Percentiles rank a stretch among this genome's conserved stretches.
These are phyloP conservation scores for Solanum chacoense DNA, from an alignment of 305 asterid species.

Conservation along the genomic window DNA sequence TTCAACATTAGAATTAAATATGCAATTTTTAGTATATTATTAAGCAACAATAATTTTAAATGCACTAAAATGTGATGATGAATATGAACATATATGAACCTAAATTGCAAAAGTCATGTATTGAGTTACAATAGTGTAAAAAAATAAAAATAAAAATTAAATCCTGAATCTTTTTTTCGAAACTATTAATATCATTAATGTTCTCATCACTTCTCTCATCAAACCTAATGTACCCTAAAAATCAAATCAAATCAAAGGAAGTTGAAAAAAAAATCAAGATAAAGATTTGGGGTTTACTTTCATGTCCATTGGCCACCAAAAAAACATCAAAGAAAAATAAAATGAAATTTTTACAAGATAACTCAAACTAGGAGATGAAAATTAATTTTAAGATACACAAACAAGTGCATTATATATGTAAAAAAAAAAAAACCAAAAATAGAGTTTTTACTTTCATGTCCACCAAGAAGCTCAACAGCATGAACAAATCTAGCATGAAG, in stretches of 20 bases:
- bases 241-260: background rate
- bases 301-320: background rate
- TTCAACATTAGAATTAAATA: background rate
- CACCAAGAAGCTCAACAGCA: slow-evolving; percentile 95
- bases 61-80: background rate
- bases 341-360: background rate
- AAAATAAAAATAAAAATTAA: background rate
- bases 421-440: background rate
- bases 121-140: background rate
- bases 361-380: background rate
- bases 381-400: slow-evolving; percentile 31
- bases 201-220: background rate
- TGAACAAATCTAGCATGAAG: slow-evolving; percentile 90
- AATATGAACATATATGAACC: background rate
- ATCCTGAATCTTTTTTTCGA: background rate
- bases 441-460: slow-evolving; percentile 70
- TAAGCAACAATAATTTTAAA: background rate
- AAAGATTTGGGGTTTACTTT: background rate
- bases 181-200: background rate
- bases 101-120: background rate
- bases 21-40: background rate
- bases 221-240: background rate
- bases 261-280: background rate
- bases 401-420: slow-evolving; percentile 23
- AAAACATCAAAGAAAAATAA: background rate